phyloP scores from a whole-genome alignment of 1,284 basidiomycete genomes.

The Lignosus rhinocerotis region DNA sequence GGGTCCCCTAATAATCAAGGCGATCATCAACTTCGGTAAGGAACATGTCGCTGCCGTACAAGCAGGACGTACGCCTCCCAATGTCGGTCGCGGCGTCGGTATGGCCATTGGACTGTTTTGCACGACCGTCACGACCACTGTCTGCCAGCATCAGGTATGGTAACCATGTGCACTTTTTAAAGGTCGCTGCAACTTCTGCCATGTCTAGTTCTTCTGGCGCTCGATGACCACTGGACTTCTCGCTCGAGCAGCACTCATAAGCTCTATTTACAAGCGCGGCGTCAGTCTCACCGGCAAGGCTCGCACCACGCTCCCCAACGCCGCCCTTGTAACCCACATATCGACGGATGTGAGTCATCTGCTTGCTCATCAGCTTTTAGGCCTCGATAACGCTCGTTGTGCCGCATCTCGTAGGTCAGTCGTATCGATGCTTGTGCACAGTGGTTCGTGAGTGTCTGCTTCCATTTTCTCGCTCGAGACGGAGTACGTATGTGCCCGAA shows the following conservation, averaged over 20 bases:
- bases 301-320: slow-evolving; percentile 63
- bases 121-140: slow-evolving; percentile 56
- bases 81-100: slow-evolving; percentile 65
- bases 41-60: slow-evolving; percentile 40
- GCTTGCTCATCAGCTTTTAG: background rate
- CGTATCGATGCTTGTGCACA: slow-evolving; percentile 59
- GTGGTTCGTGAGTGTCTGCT: slow-evolving; percentile 60
- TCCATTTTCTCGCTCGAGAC: too few relatives aligned
- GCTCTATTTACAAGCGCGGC: slow-evolving; percentile 74
- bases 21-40: slow-evolving; percentile 70
- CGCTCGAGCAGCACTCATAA: slow-evolving; percentile 70
- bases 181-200: background rate
- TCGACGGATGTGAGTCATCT: slow-evolving; percentile 58
- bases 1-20: slow-evolving; percentile 65
- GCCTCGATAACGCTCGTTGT: background rate
- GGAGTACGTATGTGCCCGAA: background rate
- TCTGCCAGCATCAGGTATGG: slow-evolving; percentile 62
- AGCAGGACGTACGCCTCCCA: slow-evolving; percentile 40
- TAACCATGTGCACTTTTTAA: background rate
- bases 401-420: slow-evolving; percentile 42
- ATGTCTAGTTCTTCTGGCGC: slow-evolving; percentile 70
- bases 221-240: slow-evolving; percentile 74
- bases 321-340: slow-evolving; percentile 75
- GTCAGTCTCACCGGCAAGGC: slow-evolving; percentile 67
- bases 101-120: slow-evolving; percentile 73